Percentiles rank a stretch among this genome's conserved stretches.
Evolutionary conservation across 805 yeast species (phyloP).

Genomic region (Teunomyces panamensis): DNA sequence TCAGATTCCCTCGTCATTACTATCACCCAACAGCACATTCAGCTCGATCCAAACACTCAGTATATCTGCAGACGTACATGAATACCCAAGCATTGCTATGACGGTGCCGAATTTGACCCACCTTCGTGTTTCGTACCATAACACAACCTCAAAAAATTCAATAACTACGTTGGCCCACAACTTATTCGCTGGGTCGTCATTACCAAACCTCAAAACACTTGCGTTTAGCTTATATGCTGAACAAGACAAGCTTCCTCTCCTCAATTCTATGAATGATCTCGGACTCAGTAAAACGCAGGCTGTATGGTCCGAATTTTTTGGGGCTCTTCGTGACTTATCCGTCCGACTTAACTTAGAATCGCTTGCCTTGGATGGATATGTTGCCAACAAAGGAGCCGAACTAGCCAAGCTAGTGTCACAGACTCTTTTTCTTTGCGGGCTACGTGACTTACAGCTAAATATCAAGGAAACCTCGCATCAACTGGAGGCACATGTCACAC

Average conservation of each 20-base stretch:
- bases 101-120: slow-evolving; percentile 10
- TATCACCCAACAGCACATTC: not conserved
- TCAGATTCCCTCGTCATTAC: not conserved
- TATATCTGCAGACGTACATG: not conserved
- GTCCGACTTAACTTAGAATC: slow-evolving; percentile 7
- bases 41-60: not conserved
- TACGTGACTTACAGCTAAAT: slow-evolving; percentile 13
- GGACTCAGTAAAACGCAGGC: slow-evolving; percentile 8
- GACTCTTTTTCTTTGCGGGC: slow-evolving; percentile 12
- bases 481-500: slow-evolving; percentile 12
- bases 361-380: slow-evolving; percentile 22
- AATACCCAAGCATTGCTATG: not conserved
- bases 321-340: slow-evolving; percentile 4
- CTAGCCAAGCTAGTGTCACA: slow-evolving; percentile 9
- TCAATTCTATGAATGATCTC: slow-evolving; percentile 12
- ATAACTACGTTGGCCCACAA: slow-evolving; percentile 8
- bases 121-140: slow-evolving; percentile 12
- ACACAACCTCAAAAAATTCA: not conserved
- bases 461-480: slow-evolving; percentile 22
- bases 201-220: slow-evolving; percentile 10
- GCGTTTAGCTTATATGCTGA: slow-evolving; percentile 14
- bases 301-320: slow-evolving; percentile 21
- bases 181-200: slow-evolving; percentile 1
- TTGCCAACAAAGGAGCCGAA: slow-evolving; percentile 12
- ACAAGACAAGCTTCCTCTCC: slow-evolving; percentile 11